Evolutionary conservation across 495 filamentous ascomycete species (phyloP).

Genomic region (Paragyromitra xinjiangensis): DNA sequence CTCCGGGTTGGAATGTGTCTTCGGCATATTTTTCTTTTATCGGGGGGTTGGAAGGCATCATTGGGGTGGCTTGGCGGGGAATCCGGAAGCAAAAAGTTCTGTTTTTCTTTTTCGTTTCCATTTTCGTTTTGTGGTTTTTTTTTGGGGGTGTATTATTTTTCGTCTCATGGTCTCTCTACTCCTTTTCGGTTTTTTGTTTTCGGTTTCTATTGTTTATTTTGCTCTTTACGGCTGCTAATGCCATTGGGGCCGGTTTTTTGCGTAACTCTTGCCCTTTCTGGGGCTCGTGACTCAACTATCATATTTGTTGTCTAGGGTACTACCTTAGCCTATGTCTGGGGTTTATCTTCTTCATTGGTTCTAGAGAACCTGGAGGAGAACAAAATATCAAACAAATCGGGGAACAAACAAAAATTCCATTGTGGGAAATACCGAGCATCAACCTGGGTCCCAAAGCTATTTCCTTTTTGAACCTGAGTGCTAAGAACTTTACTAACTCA

Average conservation of each 20-base stretch:
- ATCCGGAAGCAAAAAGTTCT: conserved; percentile 43
- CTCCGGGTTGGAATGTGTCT: conserved; percentile 12
- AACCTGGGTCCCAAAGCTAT: neutral
- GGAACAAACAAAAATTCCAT: neutral
- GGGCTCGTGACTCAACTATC: conserved; percentile 9
- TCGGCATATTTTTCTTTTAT: conserved; percentile 34
- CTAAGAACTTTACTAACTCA: neutral
- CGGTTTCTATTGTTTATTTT: conserved; percentile 5
- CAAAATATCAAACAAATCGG: neutral
- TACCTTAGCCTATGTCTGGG: conserved; percentile 10
- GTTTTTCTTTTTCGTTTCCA: conserved; percentile 6
- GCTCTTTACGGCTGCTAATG: neutral
- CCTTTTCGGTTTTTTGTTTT: neutral
- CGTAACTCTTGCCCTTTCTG: conserved; percentile 6
- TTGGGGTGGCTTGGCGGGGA: neutral
- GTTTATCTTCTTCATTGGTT: conserved; percentile 15
- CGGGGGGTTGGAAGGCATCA: conserved; percentile 10
- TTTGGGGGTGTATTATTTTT: conserved; percentile 37
- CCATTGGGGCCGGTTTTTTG: conserved; percentile 6
- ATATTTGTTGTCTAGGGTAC: conserved; percentile 1
- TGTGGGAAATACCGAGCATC: neutral
- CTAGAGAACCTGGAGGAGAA: neutral
- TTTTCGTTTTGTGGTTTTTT: conserved; percentile 14
- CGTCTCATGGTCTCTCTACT: conserved; percentile 27
- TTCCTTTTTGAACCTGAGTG: neutral